Evolutionary conservation across 129 eudicot genomes (phyloP), one percentile per base, ranked within the genome.

Genomic region (Saussurea involucrata): DNA sequence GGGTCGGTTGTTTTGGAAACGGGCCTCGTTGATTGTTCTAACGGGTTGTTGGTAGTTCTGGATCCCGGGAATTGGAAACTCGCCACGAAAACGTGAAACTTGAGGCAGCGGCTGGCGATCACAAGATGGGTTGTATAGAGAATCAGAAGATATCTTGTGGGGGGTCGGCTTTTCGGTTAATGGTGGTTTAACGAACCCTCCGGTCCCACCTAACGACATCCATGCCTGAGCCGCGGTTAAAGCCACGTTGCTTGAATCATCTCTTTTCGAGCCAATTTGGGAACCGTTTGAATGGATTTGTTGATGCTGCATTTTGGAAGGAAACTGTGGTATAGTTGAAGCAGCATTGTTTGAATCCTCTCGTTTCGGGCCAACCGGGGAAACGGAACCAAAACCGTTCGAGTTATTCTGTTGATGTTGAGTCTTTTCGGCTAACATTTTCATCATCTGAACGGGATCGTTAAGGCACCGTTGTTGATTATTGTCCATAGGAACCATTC

Each of bases 361-460:
- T 34, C 68, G n/a, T 73, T 46, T 72, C 20, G 37, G 28, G 28
- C 65, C 27, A 60, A 60, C 25, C 27, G 65, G 65, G 3, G 64
- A 57, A 57, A 9, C 25, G 1, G 73, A 65, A 55, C 75, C 83
- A 25, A 80, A 73, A 73, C 74, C 68, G 20, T 73, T 80, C 4
- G 63, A 55, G 42, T 65, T 76, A 58, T 82, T 86, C 49, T 85
- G 97, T 68, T 89, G 93, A 63, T 78, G 81, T 71, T 88, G 94
- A 81, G 75, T 74, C 63, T 88, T 86, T 71, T 92, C 92, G 4
- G 90, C 70, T 60, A 90, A 66, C 90, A 83, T 88, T 77, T 83
- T 95, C 97, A 95, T 92, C 83, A 85, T 80, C 80, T 92, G 96
- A 55, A 92, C 97, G 5, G 96, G 99, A 82, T 95, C 97, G 42